A percentile compares a stretch with the other conserved stretches of the same genome.
phyloP scores from a whole-genome alignment of 805 yeast genomes.

The Candida nitratophila region DNA sequence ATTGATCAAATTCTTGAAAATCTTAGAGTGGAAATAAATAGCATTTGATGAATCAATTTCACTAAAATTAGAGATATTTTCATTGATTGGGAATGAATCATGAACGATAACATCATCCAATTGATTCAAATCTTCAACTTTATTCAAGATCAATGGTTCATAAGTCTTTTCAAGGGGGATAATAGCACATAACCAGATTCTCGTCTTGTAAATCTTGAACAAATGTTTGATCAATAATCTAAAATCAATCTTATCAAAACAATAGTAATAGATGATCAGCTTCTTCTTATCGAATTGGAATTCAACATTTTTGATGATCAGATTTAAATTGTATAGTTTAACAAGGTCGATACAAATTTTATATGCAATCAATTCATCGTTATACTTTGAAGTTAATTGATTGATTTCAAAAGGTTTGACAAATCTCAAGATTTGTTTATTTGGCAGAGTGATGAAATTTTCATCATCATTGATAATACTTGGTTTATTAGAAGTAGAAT shows the following conservation, averaged over 20 bases:
- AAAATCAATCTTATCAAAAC: slow-evolving; percentile 64
- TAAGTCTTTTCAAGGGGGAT: slow-evolving; percentile 29
- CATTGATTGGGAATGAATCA: slow-evolving; percentile 15
- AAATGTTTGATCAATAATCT: slow-evolving; percentile 66
- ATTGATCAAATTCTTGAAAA: slow-evolving; percentile 38
- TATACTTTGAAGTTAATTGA: slow-evolving; percentile 53
- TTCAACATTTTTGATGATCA: slow-evolving; percentile 68
- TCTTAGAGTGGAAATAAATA: slow-evolving; percentile 45
- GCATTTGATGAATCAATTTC: slow-evolving; percentile 33
- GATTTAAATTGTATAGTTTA: slow-evolving; percentile 31
- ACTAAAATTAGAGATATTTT: slow-evolving; percentile 24
- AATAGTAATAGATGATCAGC: slow-evolving; percentile 61
- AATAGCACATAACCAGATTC: slow-evolving; percentile 82
- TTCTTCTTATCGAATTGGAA: slow-evolving; percentile 79
- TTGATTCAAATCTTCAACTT: slow-evolving; percentile 14
- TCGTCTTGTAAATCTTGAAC: slow-evolving; percentile 67
- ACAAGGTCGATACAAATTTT: slow-evolving; percentile 50
- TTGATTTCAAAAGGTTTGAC: slow-evolving; percentile 66
- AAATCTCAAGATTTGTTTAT: slow-evolving; percentile 70
- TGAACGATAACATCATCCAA: slow-evolving; percentile 3
- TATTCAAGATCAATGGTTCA: slow-evolving; percentile 23
- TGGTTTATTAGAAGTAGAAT: too few relatives aligned
- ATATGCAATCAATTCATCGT: slow-evolving; percentile 67
- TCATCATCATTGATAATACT: slow-evolving; percentile 45
- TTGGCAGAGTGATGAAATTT: slow-evolving; percentile 62